A percentile compares a stretch with the other conserved stretches of the same genome.
These are phyloP conservation scores for Aspergillus nidulans DNA, from an alignment of 495 filamentous ascomycete species.

Conservation along the genomic window DNA sequence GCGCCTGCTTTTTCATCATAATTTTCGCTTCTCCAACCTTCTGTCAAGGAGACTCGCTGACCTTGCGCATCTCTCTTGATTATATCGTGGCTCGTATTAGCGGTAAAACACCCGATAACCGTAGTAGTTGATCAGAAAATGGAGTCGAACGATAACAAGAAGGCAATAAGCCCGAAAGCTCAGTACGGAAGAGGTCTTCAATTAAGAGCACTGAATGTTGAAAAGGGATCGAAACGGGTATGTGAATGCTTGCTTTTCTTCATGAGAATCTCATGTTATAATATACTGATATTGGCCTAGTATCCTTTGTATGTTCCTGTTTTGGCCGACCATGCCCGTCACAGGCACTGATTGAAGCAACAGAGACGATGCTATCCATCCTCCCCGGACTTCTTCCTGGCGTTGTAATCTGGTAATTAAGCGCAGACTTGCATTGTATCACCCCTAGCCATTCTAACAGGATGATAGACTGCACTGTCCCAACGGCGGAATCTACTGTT, in stretches of 20 bases:
- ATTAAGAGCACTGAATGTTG: slow-evolving; percentile 31
- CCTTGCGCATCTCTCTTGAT: neutral
- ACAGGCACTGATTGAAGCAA: slow-evolving; percentile 6
- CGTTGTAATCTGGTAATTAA: slow-evolving; percentile 49
- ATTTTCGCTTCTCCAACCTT: neutral
- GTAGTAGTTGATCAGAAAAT: slow-evolving; percentile 21
- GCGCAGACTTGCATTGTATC: neutral
- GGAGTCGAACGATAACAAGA: slow-evolving; percentile 17
- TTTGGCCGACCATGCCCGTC: neutral
- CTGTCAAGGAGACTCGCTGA: neutral
- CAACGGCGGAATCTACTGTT: slow-evolving; percentile 68
- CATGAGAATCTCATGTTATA: neutral
- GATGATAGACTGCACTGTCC: slow-evolving; percentile 47
- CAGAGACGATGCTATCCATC: slow-evolving; percentile 27
- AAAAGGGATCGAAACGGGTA: slow-evolving; percentile 31
- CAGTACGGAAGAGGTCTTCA: slow-evolving; percentile 21
- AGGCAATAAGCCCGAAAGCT: slow-evolving; percentile 1
- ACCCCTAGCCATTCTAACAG: slow-evolving; percentile 1
- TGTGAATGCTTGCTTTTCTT: slow-evolving; percentile 11
- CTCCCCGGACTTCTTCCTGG: slow-evolving; percentile 37
- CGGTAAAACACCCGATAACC: neutral
- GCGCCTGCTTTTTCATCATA: slow-evolving; percentile 9
- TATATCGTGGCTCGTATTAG: too few relatives aligned
- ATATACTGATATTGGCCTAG: slow-evolving; percentile 12
- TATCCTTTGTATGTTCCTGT: slow-evolving; percentile 20